Conservation (phyloP, 495 filamentous ascomycete species). For the Aspergillus hancockii region DNA sequence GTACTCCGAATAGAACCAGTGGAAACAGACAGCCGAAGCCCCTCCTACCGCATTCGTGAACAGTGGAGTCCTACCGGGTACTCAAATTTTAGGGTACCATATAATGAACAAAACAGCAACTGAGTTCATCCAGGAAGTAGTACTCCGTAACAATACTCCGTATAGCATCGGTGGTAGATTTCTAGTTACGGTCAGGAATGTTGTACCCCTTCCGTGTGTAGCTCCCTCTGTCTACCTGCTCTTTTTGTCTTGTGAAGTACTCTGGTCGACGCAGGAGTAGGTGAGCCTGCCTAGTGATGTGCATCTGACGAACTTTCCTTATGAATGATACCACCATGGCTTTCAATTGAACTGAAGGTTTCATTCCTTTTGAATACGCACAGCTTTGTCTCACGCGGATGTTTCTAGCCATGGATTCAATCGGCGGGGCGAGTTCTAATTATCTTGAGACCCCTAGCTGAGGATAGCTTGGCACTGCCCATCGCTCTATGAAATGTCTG, state of each 20-base stretch:
- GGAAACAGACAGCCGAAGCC: neutral
- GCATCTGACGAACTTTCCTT: neutral
- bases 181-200: too few species aligned
- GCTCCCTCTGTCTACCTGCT: too few species aligned
- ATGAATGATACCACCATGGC: neutral
- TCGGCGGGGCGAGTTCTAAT: neutral
- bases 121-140: neutral
- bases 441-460: neutral
- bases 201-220: too few species aligned
- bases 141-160: too few species aligned
- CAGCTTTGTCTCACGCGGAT: neutral
- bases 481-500: neutral
- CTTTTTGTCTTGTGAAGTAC: too few species aligned
- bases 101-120: neutral
- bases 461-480: neutral
- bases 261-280: too few species aligned
- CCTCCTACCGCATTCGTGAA: neutral
- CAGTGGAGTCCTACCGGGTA: neutral
- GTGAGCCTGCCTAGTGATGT: neutral
- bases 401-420: neutral
- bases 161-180: too few species aligned
- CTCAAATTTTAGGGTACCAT: slow-evolving; percentile 5
- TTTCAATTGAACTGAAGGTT: neutral
- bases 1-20: neutral
- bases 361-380: neutral